Percentiles rank a stretch among this genome's conserved stretches.
phyloP scores from a whole-genome alignment of 345 rosid genomes.

The Citrus hindsii region DNA sequence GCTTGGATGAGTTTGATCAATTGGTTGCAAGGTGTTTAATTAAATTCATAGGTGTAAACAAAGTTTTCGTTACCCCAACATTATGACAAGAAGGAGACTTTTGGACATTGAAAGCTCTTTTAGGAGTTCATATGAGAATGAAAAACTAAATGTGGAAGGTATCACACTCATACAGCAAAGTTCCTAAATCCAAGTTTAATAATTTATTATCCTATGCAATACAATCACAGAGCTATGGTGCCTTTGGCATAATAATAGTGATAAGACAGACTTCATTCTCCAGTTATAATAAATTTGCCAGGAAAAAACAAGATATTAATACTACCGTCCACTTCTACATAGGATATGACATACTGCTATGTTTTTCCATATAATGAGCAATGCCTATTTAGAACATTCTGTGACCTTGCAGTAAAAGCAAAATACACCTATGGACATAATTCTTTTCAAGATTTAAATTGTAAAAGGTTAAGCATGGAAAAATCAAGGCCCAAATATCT shows the following conservation, averaged over 20 bases:
- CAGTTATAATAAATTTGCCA: neutral
- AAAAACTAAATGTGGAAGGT: neutral
- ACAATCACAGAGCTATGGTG: neutral
- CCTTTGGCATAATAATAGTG: neutral
- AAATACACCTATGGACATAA: neutral
- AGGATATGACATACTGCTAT: neutral
- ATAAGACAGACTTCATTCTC: neutral
- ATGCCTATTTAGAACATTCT: neutral
- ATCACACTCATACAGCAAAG: neutral
- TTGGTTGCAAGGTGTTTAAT: neutral
- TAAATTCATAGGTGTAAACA: neutral
- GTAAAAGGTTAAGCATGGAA: neutral
- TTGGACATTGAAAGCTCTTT: neutral
- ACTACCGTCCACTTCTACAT: neutral
- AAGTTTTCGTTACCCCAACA: neutral
- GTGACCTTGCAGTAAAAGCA: neutral
- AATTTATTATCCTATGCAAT: conserved; percentile 1
- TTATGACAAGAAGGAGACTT: neutral
- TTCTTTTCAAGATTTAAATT: neutral
- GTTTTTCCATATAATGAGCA: neutral
- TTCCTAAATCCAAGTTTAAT: conserved; percentile 1
- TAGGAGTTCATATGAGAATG: neutral
- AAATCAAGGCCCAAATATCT: neutral
- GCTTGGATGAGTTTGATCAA: neutral
- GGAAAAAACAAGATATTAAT: neutral